Base-by-base conservation (phyloP, 2,329 filamentous ascomycete genomes). In the Fusarium pseudonygamai region DNA sequence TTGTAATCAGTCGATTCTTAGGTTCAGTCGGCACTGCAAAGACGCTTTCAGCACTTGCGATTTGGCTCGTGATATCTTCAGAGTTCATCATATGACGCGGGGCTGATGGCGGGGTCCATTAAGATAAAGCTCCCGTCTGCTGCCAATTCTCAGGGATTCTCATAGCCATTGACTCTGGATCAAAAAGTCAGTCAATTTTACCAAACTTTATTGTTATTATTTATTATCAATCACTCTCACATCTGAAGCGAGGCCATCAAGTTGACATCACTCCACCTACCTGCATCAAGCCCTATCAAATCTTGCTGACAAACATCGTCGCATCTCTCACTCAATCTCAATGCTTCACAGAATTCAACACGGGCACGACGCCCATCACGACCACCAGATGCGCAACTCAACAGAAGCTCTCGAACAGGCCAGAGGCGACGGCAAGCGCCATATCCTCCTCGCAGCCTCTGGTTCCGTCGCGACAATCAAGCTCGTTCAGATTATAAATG, bases 401-500 rank as follows among this genome's bases (percentile, higher is more conserved):
- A 80, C 83, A 0, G 78, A 78, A 49, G 76, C 72, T 2, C 81
- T 85, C 22, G 78, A 81, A 6, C 67, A 73, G 24, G 76, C 82
- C 8, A 76, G 79, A 24, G 68, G 68, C 36, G 84, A 86, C 57
- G 82, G 81, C 70, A 85, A 85, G 67, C 77, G 75, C 18, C 84
- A 86, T 60, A 76, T 86, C 18, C 77, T 86, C 3, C 79, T 86
- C 11, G 84, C 84, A 1, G 83, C 83, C 10, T 80, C 79, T 12
- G 84, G 85, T 34, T 86, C 93, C 2, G 94, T 97, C n/a, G 95
- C 95, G 20, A 94, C 93, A 12, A 97, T 97, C 78, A 98, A 98
- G 80, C 84, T 94, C 6, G 90, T 90, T 4, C 84, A 88, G 43
- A 93, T 95, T 73, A 85, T 92, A 67, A 78, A 83, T 24, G 86